Evolutionary conservation across 1,139 yeast species (phyloP).

Genomic region (Pneumocystis carinii): DNA sequence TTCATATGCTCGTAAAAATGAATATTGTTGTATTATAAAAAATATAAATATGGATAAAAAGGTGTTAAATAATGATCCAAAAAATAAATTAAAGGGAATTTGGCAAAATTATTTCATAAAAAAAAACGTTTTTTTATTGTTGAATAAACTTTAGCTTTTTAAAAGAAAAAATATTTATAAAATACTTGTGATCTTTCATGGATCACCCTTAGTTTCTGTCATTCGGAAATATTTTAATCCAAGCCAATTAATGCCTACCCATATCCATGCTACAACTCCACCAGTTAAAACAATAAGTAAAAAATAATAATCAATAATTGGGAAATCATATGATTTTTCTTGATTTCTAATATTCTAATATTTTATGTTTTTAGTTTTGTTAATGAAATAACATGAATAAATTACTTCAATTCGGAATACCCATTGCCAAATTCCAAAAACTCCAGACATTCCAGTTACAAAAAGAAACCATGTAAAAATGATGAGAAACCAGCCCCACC

Average conservation of each 20-base stretch:
- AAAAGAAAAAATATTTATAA: not conserved
- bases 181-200: not conserved
- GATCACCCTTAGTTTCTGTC: not conserved
- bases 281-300: not conserved
- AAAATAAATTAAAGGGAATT: not conserved
- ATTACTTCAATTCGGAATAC: not conserved
- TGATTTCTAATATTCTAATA: not conserved
- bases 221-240: not conserved
- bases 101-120: not conserved
- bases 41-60: not conserved
- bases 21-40: not conserved
- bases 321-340: not conserved
- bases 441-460: not conserved
- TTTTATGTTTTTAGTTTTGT: not conserved
- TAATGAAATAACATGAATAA: not conserved
- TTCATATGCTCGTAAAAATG: not conserved
- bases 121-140: not conserved
- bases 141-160: not conserved
- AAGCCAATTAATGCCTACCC: not conserved
- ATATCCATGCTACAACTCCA: not conserved
- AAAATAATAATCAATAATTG: not conserved
- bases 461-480: not conserved
- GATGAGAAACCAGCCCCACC: not conserved
- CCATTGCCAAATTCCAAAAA: conserved; percentile 1
- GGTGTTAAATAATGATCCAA: too few species aligned